Evolutionary conservation across 345 rosid species (phyloP).

Genomic region (Lepidium aucheri): DNA sequence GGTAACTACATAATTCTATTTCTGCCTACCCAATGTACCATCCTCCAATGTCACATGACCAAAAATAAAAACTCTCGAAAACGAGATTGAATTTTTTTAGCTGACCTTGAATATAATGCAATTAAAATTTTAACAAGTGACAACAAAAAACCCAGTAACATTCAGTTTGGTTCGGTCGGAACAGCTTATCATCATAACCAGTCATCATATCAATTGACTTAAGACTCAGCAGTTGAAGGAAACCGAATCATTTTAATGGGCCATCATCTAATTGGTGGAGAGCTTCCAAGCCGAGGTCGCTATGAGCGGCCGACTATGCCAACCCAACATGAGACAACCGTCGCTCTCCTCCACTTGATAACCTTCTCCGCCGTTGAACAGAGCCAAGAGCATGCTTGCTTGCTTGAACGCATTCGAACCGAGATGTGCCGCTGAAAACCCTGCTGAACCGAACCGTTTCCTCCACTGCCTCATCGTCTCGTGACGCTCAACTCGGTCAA

Average conservation of each 20-base stretch:
- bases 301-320: constrained; percentile 74
- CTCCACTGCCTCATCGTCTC: constrained; percentile 63
- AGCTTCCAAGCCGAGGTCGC: constrained; percentile 82
- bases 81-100: not conserved
- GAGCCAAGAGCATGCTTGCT: constrained; percentile 64
- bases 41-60: constrained; percentile 5
- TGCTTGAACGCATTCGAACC: constrained; percentile 84
- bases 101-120: not conserved
- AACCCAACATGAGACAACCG: constrained; percentile 71
- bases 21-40: constrained; percentile 9
- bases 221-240: not conserved
- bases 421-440: constrained; percentile 56
- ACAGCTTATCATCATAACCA: not conserved
- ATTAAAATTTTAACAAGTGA: not conserved
- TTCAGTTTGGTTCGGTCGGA: not conserved
- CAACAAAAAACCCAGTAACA: not conserved
- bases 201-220: not conserved
- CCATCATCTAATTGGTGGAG: constrained; percentile 8
- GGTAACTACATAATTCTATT: not conserved
- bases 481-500: constrained; percentile 69
- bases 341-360: constrained; percentile 71
- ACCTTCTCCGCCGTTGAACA: constrained; percentile 73
- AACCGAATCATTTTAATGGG: constrained; percentile 5
- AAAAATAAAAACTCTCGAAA: not conserved
- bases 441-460: constrained; percentile 43